These are phyloP conservation scores for Ustilago xerochloae DNA, from an alignment of 1,284 basidiomycete genomes.

Conservation along the genomic window DNA sequence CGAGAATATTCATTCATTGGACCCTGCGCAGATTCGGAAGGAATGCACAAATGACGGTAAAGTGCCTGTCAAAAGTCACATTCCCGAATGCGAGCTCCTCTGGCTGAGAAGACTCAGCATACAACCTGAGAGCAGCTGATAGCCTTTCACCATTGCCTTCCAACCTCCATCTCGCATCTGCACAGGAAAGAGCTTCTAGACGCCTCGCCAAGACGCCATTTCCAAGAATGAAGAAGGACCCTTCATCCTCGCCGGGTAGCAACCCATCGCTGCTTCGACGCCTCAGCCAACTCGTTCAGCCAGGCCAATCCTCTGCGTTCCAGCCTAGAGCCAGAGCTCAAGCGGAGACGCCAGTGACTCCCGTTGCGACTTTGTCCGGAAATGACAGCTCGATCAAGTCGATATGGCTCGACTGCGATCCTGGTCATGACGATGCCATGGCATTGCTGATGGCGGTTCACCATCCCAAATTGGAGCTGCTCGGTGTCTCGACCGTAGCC, in stretches of 20 bases:
- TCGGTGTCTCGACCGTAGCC: slow-evolving; percentile 58
- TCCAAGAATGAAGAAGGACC: slow-evolving; percentile 21
- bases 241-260: slow-evolving; percentile 21
- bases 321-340: slow-evolving; percentile 19
- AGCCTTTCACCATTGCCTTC: not conserved
- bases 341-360: slow-evolving; percentile 9
- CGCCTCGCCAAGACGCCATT: not conserved
- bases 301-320: slow-evolving; percentile 25
- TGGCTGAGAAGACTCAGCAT: not conserved
- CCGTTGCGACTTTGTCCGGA: slow-evolving; percentile 2
- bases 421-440: slow-evolving; percentile 62
- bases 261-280: slow-evolving; percentile 37
- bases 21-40: slow-evolving; percentile 17
- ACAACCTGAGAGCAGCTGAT: not conserved
- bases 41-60: not conserved
- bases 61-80: not conserved
- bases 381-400: slow-evolving; percentile 33
- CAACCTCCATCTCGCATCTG: not conserved
- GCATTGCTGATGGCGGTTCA: slow-evolving; percentile 57
- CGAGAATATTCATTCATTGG: slow-evolving; percentile 4
- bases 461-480: slow-evolving; percentile 46
- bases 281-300: slow-evolving; percentile 43
- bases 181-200: not conserved
- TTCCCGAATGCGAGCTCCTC: no score
- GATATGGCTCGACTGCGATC: slow-evolving; percentile 61